Evolutionary conservation across 1,284 basidiomycete genomes (phyloP), one percentile per base, ranked within the genome.

Genomic region (Spongiforma sp.): DNA sequence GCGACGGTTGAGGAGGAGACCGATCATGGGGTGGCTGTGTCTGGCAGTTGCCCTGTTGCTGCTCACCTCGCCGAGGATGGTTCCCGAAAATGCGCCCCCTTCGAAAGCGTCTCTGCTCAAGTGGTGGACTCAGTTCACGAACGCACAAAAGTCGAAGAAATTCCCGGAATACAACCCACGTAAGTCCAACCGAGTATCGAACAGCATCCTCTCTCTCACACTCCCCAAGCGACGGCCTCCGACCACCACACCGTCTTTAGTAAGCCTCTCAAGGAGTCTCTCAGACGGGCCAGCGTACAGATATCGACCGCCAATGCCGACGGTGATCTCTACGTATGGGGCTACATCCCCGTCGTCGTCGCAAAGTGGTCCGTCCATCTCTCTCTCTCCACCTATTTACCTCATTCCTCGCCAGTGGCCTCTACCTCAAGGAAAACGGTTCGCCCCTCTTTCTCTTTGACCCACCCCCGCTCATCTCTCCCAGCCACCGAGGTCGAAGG

Each of bases 321-420:
- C 67, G 94, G 93, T 12, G 87, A 91, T 67, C 82, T 95, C 28
- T 95, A 93, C 74, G 91, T 95, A 8, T 95, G 93, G 91, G 94
- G 97, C 3, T 95, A 93, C 75, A 94, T 99, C 52, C 97, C 98
- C 12, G 93, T 98, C 61, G 94, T 99, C 62, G 96, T 99, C 41
- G 98, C 96, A 62, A 98, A 98, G 79, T 98, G 96, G 89, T 95
- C 75, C 74, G 90, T 86, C 50, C 4, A n/a, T 32, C 52, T 67
- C 60, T 39, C 46, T 50, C 48, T 60, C 61, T 63, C 56, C 37
- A 28, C 57, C 56, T 9, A 37, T 37, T 12, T 4, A 54, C 30
- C 64, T 69, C 60, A 62, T 64, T 4, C 63, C 24, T 39, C 50
- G 17, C 2, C 61, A 94, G 93, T 73, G 96, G 96, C 4, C 80